Base-by-base conservation (phyloP, 1,139 yeast species). In the Entelexis paramagnoliae region DNA sequence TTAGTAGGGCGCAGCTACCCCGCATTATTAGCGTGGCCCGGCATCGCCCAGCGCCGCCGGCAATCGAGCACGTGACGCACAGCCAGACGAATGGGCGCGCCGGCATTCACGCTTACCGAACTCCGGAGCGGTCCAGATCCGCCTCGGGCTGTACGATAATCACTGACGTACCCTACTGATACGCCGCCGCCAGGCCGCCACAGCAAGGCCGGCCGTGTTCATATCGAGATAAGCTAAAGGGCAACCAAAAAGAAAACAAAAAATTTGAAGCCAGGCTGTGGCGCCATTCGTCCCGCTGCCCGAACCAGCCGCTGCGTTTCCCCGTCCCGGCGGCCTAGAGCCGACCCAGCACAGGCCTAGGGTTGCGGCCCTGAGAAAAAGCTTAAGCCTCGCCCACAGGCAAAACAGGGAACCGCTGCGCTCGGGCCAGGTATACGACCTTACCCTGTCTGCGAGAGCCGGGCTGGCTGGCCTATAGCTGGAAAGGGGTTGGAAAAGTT, bases 401-500 rank as follows among this genome's bases (percentile, higher is more conserved):
- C 45, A 16, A 22, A 28, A 28, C n/a, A 36, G 41, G 41, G 20
- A 36, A 36, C 20, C 16, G 11, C 16, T 36, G 26, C 8, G 41
- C 5, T 9, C 26, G 34, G 45, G 34, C 34, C 45, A 3, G 26
- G 34, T 19, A 41, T 29, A 19, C 26, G 34, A 11, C 34, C 45
- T 28, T 28, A 17, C 45, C 45, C 45, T 36, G 29, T n/a, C 42
- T 6, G 30, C 19, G 32, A 26, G 29, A 13, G 16, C 14, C 32
- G 36, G 9, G 4, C 30, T 26, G 20, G 14, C 36, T 42, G 46
- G 20, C 46, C 46, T 42, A 42, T 42, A 42, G 46, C 20, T 42
- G 46, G 46, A 30, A 30, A 42, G 46, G 29, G 14, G 46, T 42
- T 42, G 19, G 38, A 42, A 42, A 42, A 42, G 29, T 30, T 32